Base-by-base conservation (phyloP, 208 protist species). In the Trypanosoma vivax region DNA sequence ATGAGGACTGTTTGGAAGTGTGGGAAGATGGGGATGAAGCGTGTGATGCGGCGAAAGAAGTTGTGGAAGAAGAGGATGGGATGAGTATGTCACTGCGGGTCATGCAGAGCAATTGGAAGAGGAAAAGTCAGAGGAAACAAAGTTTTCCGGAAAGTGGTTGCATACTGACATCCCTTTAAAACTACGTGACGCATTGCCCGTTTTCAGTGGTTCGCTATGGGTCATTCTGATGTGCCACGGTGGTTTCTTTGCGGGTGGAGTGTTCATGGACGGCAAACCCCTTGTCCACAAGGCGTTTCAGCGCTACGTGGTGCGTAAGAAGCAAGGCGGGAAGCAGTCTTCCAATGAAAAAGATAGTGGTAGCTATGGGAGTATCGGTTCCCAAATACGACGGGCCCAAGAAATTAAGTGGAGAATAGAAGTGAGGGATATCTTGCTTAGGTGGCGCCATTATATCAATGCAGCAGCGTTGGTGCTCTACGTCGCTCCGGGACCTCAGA, bases 251-350 rank as follows among this genome's bases (percentile, higher is more conserved):
- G 73, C 88, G 28, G 88, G 88, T 9, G 88, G 84, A 23, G 73
- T 92, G 16, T 95, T 90, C 55, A 24, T 67, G 16, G 24, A 64
- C 7, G 75, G 71, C 13, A 38, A 62, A 30, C 80, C 78, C 31
- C 43, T 94, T 2, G 55, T 72, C 1, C 86, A 96, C 71, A 94
- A 90, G 50, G 54, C 82, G 0, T 94, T 94, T 35, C 81, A 91
- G 62, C 76, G 88, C n/a, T 96, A 96, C 51, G 83, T 93, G 3
- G 79, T 90, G 47, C 80, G 90, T 21, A 96, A 96, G 50, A 96
- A 96, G 61, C 90, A 96, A 61, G 90, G 90, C 16, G 84, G 87
- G 23, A 86, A 88, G 54, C 90, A 96, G 60, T 89, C 85, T 1
- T 85, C 62, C 13, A 79, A 82, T 49, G 81, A 84, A 14, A 88